These are phyloP conservation scores for Protomyces inouyei DNA, from an alignment of 1,139 yeast genomes.

Conservation along the genomic window DNA sequence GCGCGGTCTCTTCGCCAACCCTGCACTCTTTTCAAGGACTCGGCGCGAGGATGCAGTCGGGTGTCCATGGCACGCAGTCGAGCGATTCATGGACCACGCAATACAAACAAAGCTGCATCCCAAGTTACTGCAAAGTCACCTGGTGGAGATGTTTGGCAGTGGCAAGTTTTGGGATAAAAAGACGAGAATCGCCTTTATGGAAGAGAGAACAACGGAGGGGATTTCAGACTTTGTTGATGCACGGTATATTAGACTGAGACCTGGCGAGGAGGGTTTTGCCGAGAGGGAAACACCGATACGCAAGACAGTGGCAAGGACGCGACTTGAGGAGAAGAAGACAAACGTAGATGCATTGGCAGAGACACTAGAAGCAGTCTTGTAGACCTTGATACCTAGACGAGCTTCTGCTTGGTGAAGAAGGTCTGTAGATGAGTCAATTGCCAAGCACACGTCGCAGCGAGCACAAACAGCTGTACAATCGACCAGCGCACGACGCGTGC, in stretches of 20 bases:
- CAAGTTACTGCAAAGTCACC: conserved; percentile 77
- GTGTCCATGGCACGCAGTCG: conserved; percentile 91
- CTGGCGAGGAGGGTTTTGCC: conserved; percentile 63
- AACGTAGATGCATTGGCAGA: background rate
- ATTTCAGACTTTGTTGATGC: conserved; percentile 78
- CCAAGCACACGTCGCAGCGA: conserved; percentile 60
- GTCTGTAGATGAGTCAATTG: conserved; percentile 59
- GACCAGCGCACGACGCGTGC: conserved; percentile 64
- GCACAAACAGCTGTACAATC: conserved; percentile 53
- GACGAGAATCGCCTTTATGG: conserved; percentile 61
- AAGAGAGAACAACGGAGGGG: conserved; percentile 53
- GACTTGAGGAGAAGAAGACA: background rate
- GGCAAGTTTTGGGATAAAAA: conserved; percentile 48
- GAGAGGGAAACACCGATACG: background rate
- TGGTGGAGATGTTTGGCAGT: conserved; percentile 70
- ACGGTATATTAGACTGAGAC: conserved; percentile 59
- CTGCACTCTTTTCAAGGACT: conserved; percentile 62
- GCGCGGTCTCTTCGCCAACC: conserved; percentile 78
- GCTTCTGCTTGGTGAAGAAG: conserved; percentile 62
- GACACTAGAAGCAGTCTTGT: background rate
- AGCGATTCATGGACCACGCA: conserved; percentile 71
- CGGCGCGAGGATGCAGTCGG: conserved; percentile 31
- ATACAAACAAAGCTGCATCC: conserved; percentile 79
- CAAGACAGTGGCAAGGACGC: background rate
- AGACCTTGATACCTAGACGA: conserved; percentile 42